Conservation (phyloP, 305 asterid genomes). For the Fraxinus angustifolia region DNA sequence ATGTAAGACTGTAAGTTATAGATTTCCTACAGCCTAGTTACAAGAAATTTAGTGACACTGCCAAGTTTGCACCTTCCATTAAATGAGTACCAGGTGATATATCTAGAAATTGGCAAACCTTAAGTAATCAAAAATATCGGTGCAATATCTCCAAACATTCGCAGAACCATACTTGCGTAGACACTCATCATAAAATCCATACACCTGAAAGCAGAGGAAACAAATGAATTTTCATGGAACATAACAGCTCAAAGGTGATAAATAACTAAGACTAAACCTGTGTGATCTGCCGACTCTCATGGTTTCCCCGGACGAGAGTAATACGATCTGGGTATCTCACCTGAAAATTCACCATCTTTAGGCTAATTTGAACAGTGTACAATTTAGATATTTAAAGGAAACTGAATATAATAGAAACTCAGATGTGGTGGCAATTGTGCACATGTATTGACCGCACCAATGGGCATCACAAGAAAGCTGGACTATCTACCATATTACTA, state of each 20-base stretch:
- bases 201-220: slow-evolving; percentile 55
- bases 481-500: background rate
- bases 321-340: slow-evolving; percentile 96
- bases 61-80: slow-evolving; percentile 9
- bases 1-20: background rate
- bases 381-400: background rate
- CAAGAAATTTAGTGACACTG: background rate
- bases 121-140: slow-evolving; percentile 86
- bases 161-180: slow-evolving; percentile 84
- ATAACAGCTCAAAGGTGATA: slow-evolving; percentile 15
- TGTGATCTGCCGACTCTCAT: slow-evolving; percentile 95
- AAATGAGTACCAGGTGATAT: slow-evolving; percentile 12
- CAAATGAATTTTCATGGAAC: slow-evolving; percentile 11
- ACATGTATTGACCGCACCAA: background rate
- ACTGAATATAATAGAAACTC: slow-evolving; percentile 1
- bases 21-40: background rate
- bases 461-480: background rate
- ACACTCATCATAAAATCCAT: slow-evolving; percentile 98
- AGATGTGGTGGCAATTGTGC: slow-evolving; percentile 8
- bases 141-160: slow-evolving; percentile 99
- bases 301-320: slow-evolving; percentile 91
- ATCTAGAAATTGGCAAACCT: slow-evolving; percentile 51
- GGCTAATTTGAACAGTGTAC: slow-evolving; percentile 7
- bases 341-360: slow-evolving; percentile 43
- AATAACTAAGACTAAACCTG: slow-evolving; percentile 51